These are phyloP conservation scores for Buxus sempervirens DNA, from an alignment of 164 flowering plant genomes.

Conservation along the genomic window DNA sequence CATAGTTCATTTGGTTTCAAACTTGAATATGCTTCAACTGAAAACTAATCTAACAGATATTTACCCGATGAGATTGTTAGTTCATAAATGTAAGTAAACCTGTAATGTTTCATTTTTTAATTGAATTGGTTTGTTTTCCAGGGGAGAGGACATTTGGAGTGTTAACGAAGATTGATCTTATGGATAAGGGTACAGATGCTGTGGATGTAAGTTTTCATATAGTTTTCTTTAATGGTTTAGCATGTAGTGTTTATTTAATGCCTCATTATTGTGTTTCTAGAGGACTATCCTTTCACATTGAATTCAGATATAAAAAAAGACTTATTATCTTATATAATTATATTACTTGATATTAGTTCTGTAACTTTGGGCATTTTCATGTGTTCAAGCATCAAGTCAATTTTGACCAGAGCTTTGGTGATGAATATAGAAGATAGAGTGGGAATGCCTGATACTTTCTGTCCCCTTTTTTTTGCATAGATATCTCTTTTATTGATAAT, in stretches of 20 bases:
- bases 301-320: no score
- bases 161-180: slow-evolving; percentile 92
- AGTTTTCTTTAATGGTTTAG: background rate
- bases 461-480: no score
- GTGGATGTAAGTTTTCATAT: slow-evolving; percentile 68
- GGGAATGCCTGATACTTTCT: no score
- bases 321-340: no score
- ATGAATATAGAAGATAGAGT: no score
- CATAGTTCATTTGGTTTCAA: background rate
- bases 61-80: background rate
- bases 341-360: no score
- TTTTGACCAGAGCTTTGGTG: no score
- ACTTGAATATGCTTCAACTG: background rate
- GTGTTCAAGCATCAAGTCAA: no score
- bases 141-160: slow-evolving; percentile 93
- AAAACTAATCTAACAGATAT: background rate
- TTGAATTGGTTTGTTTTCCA: slow-evolving; percentile 23
- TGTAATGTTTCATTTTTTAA: background rate
- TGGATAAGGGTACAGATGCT: slow-evolving; percentile 97
- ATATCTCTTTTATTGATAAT: no score
- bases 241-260: background rate
- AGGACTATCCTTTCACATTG: background rate
- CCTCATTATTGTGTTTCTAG: background rate
- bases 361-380: no score
- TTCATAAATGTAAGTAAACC: background rate